phyloP scores from a whole-genome alignment of 805 yeast genomes.

The Cyberlindnera lachancei region DNA sequence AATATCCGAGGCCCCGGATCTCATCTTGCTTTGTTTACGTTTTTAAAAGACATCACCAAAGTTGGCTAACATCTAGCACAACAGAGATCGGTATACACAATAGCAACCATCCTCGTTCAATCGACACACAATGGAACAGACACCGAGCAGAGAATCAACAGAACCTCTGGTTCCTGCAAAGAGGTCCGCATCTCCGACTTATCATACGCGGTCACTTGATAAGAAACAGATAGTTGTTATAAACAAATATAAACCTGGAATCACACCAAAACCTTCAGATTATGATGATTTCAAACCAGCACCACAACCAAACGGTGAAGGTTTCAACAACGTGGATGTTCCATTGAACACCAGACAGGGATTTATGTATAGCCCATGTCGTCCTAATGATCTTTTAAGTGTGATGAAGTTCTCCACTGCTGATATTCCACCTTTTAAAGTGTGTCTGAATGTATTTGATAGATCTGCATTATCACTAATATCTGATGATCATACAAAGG shows the following conservation, averaged over 20 bases:
- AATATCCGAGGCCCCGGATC: too few species aligned
- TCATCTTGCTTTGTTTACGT: too few species aligned
- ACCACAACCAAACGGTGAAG: not conserved
- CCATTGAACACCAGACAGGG: slow-evolving; percentile 70
- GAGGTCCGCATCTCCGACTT: slow-evolving; percentile 1
- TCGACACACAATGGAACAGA: too few species aligned
- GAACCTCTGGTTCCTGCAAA: not conserved
- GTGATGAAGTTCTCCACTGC: slow-evolving; percentile 60
- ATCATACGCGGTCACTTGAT: slow-evolving; percentile 2
- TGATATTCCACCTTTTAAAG: slow-evolving; percentile 60
- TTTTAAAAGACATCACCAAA: too few species aligned
- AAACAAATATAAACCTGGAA: slow-evolving; percentile 20
- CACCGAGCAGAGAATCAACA: not conserved
- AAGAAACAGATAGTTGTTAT: slow-evolving; percentile 1
- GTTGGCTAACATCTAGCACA: too few species aligned
- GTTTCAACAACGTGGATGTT: slow-evolving; percentile 58
- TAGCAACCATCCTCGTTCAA: too few species aligned
- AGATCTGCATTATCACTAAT: slow-evolving; percentile 51
- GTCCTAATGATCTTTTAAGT: slow-evolving; percentile 54
- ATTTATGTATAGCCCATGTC: slow-evolving; percentile 72
- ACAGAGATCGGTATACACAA: too few species aligned
- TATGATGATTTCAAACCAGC: slow-evolving; percentile 12
- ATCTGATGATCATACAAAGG: slow-evolving; percentile 31
- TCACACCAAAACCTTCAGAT: slow-evolving; percentile 16
- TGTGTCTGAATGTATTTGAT: slow-evolving; percentile 60